Evolutionary conservation across 768 basidiomycete genomes (phyloP), one percentile per base, ranked within the genome.

Genomic region (Dacryopinax spathularia): DNA sequence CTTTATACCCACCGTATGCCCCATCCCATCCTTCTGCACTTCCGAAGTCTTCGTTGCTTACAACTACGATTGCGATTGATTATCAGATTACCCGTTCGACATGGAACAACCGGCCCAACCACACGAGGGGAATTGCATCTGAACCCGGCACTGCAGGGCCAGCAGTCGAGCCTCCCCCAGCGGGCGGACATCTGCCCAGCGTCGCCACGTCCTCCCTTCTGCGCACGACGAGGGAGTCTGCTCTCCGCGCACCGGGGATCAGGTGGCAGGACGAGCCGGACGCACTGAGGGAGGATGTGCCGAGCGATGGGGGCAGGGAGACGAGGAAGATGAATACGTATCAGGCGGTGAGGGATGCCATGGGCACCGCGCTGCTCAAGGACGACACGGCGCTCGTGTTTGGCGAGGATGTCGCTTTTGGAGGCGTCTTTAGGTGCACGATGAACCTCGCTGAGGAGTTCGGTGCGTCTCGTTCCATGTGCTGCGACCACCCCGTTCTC

Each of bases 261-360:
- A 70, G 68, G n/a, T 93, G 88, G 87, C 71, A 77, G 12, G 87
- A 89, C 64, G 84, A 84, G 82, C 82, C 60, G 71, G 74, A 20
- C 73, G 75, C 18, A 73, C 79, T 13, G 66, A 78, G 59, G 75
- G 73, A 41, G 75, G 75, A 15, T 15, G 18, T 15, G 7, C 5
- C 7, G 39, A 78, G 83, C 36, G 75, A 86, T 15, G 69, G 68
- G 2, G 88, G 83, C 20, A 81, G 89, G 60, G 88, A 91, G 74
- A 94, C 91, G 22, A 83, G 91, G 68, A 92, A 93, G 77, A 95
- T 95, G 91, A 97, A 97, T 72, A 77, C 87, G 68, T 96, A 92
- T 73, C 93, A 96, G 72, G 89, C 94, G 1, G 82, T 97, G 15
- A 81, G 94, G 56, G 91, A 95, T 72, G 91, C 91, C 1, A 82